Percentiles rank a stretch among this genome's conserved stretches.
These are phyloP conservation scores for Sphenostylis stenocarpa DNA, from an alignment of 306 rosid genomes.

Conservation along the genomic window DNA sequence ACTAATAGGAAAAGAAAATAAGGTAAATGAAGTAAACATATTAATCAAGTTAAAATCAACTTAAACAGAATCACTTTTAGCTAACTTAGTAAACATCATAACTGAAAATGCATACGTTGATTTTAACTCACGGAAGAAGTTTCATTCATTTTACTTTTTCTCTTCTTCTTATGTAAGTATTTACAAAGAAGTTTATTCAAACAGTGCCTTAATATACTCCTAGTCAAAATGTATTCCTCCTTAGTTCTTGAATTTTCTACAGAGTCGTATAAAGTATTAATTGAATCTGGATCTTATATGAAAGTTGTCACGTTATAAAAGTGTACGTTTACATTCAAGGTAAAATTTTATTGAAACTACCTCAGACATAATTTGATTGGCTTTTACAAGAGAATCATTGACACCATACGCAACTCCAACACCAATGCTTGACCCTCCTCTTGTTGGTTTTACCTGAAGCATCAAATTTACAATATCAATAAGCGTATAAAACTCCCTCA, in stretches of 20 bases:
- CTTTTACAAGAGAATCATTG: slow-evolving; percentile 68
- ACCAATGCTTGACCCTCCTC: slow-evolving; percentile 96
- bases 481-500: slow-evolving; percentile 22
- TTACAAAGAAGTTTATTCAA: neutral
- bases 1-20: neutral
- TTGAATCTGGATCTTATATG: neutral
- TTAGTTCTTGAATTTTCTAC: neutral
- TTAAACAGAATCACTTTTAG: neutral
- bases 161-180: neutral
- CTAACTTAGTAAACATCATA: neutral
- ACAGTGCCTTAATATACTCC: neutral
- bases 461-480: slow-evolving; percentile 13
- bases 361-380: slow-evolving; percentile 72
- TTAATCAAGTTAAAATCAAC: neutral
- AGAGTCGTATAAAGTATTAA: neutral
- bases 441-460: slow-evolving; percentile 84
- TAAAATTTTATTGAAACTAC: slow-evolving; percentile 42
- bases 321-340: neutral
- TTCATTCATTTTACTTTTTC: neutral
- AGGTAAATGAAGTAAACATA: neutral
- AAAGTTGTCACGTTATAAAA: neutral
- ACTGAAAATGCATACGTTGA: neutral
- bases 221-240: slow-evolving; percentile 23
- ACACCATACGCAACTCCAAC: slow-evolving; percentile 91
- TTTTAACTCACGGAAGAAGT: neutral